Evolutionary conservation across 208 protist genomes (phyloP).

Genomic region (Wallacemonas sp.): DNA sequence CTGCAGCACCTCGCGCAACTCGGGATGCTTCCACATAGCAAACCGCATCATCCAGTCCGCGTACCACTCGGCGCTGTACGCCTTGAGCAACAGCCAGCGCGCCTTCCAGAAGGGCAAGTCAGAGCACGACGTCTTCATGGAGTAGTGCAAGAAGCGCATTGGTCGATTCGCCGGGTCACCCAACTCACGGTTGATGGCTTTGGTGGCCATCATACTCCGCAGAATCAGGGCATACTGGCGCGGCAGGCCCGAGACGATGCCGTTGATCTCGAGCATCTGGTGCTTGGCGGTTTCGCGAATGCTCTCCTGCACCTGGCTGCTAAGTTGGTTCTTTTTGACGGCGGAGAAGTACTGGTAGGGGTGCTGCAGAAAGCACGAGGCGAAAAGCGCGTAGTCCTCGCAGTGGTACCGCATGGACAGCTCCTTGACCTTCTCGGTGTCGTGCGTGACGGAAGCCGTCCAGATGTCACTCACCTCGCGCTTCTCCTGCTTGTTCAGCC

Average conservation of each 20-base stretch:
- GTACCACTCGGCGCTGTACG: constrained; percentile 60
- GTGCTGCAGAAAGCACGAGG: constrained; percentile 84
- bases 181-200: constrained; percentile 86
- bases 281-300: constrained; percentile 72
- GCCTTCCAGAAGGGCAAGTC: constrained; percentile 36
- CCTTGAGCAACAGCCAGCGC: constrained; percentile 38
- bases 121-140: constrained; percentile 46
- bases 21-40: constrained; percentile 61
- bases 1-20: constrained; percentile 53
- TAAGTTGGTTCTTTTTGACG: constrained; percentile 29
- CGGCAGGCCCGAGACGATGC: constrained; percentile 73
- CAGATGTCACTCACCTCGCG: constrained; percentile 75
- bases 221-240: constrained; percentile 89
- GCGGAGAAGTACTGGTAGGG: constrained; percentile 72
- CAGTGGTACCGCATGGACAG: constrained; percentile 59
- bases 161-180: constrained; percentile 69
- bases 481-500: constrained; percentile 63
- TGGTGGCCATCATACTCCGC: constrained; percentile 86
- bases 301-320: constrained; percentile 41
- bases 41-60: constrained; percentile 51
- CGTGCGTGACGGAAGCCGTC: constrained; percentile 68
- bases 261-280: constrained; percentile 79
- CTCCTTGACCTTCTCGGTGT: constrained; percentile 48
- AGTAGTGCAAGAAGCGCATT: constrained; percentile 83
- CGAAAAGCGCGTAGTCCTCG: constrained; percentile 81